Evolutionary conservation across 371 early-diverging fungal species (phyloP).

Genomic region (Haplosporangium sp.): DNA sequence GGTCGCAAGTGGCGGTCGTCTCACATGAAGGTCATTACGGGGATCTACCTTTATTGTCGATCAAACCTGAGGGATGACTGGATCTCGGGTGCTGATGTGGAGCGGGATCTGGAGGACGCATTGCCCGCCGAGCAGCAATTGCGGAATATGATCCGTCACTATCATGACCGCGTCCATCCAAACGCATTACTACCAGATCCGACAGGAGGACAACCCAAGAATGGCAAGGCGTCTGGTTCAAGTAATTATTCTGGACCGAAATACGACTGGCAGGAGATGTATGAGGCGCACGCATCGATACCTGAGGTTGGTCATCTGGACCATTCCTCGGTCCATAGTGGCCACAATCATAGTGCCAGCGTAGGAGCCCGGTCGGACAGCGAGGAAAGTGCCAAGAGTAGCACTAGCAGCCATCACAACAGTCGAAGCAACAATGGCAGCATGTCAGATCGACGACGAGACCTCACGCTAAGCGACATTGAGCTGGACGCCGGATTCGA

Average conservation of each 20-base stretch:
- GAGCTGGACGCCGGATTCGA: slow-evolving; percentile 59
- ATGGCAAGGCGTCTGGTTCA: slow-evolving; percentile 19
- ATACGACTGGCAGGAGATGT: slow-evolving; percentile 58
- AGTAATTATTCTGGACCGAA: slow-evolving; percentile 38
- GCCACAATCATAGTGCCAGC: slow-evolving; percentile 1
- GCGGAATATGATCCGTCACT: slow-evolving; percentile 68
- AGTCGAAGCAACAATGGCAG: not conserved
- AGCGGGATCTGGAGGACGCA: slow-evolving; percentile 79
- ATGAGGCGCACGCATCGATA: slow-evolving; percentile 51
- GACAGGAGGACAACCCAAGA: slow-evolving; percentile 21
- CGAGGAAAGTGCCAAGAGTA: slow-evolving; percentile 38
- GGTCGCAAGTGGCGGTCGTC: slow-evolving; percentile 87
- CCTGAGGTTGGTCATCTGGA: slow-evolving; percentile 31
- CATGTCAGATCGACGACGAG: slow-evolving; percentile 23
- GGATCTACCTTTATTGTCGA: slow-evolving; percentile 76
- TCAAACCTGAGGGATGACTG: slow-evolving; percentile 80
- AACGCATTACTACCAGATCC: slow-evolving; percentile 57
- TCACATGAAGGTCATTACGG: slow-evolving; percentile 86
- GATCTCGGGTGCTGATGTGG: slow-evolving; percentile 75
- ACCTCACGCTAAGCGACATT: slow-evolving; percentile 48
- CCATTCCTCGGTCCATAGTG: slow-evolving; percentile 6
- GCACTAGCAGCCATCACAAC: slow-evolving; percentile 10
- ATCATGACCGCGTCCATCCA: slow-evolving; percentile 73
- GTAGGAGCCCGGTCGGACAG: slow-evolving; percentile 25
- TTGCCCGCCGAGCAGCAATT: slow-evolving; percentile 75